A percentile compares a stretch with the other conserved stretches of the same genome.
phyloP scores from a whole-genome alignment of 805 yeast species.

The Kuraishia floccosa region DNA sequence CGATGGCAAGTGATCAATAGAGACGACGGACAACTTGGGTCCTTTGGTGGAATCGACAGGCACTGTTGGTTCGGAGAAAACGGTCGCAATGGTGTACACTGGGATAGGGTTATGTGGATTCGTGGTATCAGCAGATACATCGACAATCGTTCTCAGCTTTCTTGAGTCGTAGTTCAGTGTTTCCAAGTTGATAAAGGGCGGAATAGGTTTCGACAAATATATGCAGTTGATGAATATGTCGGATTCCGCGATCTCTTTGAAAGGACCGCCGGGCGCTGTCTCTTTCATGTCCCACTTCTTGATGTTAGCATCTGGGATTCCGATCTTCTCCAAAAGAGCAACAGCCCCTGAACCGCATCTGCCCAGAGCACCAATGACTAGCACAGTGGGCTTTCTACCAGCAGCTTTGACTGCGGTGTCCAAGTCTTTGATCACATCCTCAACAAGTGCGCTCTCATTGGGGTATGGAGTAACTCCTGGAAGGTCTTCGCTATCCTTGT shows the following conservation, averaged over 20 bases:
- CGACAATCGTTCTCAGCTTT: constrained; percentile 85
- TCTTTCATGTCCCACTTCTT: constrained; percentile 95
- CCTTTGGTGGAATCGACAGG: constrained; percentile 68
- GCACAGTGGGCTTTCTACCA: constrained; percentile 62
- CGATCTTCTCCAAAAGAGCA: constrained; percentile 69
- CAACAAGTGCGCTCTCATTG: constrained; percentile 63
- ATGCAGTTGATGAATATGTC: constrained; percentile 95
- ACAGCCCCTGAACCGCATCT: constrained; percentile 98
- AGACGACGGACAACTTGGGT: constrained; percentile 81
- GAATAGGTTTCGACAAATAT: constrained; percentile 84
- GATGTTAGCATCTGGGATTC: constrained; percentile 78
- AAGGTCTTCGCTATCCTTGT: constrained; percentile 54
- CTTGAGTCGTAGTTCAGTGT: constrained; percentile 56
- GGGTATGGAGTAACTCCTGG: constrained; percentile 77
- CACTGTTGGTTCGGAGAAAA: constrained; percentile 85
- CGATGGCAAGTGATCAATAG: constrained; percentile 95
- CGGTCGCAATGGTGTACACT: constrained; percentile 82
- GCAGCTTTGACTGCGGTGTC: constrained; percentile 46
- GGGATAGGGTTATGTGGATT: constrained; percentile 98
- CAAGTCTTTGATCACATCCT: constrained; percentile 54
- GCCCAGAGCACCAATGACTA: constrained; percentile 95
- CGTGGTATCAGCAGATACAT: constrained; percentile 97
- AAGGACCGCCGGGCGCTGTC: constrained; percentile 96
- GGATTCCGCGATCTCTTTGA: constrained; percentile 75
- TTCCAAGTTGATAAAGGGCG: constrained; percentile 76